phyloP scores from a whole-genome alignment of 139 green algal genomes.

The Chlorella sp. region DNA sequence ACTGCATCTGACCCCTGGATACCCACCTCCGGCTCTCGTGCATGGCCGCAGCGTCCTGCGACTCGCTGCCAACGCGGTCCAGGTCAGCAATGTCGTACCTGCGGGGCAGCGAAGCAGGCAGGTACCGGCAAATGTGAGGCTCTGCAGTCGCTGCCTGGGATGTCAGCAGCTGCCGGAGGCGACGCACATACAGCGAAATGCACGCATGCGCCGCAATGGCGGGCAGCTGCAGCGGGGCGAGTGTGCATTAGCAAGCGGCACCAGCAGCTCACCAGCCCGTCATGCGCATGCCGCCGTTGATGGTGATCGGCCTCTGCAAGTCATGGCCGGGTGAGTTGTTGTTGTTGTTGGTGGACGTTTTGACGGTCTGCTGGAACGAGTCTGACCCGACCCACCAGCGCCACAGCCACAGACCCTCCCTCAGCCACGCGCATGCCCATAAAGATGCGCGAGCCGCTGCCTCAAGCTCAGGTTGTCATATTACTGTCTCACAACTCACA shows the following conservation, averaged over 20 bases:
- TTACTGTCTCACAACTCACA: neutral
- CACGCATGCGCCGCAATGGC: too few relatives aligned
- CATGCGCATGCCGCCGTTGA: conserved; percentile 41
- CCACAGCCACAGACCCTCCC: neutral
- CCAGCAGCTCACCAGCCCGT: conserved; percentile 17
- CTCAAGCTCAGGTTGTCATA: neutral
- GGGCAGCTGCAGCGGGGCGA: too few relatives aligned
- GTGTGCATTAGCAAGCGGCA: too few relatives aligned
- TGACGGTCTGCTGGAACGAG: neutral
- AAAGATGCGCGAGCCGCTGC: neutral
- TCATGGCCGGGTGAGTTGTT: neutral
- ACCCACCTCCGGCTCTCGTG: conserved; percentile 26
- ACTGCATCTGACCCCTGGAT: too few relatives aligned
- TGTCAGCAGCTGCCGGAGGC: too few relatives aligned
- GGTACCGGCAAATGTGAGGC: too few relatives aligned
- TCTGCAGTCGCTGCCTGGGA: too few relatives aligned
- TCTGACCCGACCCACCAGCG: neutral
- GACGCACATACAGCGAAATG: too few relatives aligned
- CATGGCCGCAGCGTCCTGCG: conserved; percentile 28
- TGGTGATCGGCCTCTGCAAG: conserved; percentile 20
- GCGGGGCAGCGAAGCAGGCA: too few relatives aligned
- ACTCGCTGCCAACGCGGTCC: conserved; percentile 8
- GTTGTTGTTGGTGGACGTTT: too few relatives aligned
- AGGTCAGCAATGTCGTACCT: conserved; percentile 44
- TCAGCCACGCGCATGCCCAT: neutral